Evolutionary conservation across 2,329 filamentous ascomycete species (phyloP).

Genomic region (Leptographium lundbergii): DNA sequence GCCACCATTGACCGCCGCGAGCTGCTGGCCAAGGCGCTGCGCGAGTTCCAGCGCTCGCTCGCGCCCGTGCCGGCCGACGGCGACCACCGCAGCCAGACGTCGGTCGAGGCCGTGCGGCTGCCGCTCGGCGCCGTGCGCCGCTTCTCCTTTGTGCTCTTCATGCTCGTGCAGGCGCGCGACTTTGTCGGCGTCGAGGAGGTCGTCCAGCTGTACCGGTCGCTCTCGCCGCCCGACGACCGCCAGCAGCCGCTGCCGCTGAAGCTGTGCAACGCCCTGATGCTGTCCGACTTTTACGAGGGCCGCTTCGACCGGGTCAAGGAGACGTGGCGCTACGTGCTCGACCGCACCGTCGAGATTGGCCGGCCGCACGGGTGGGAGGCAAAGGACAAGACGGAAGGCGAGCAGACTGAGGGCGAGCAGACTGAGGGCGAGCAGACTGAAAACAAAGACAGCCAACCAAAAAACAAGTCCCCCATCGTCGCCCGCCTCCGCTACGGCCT

Average conservation of each 20-base stretch:
- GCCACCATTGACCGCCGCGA: slow-evolving; percentile 13
- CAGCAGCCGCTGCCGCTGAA: slow-evolving; percentile 32
- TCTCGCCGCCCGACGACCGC: slow-evolving; percentile 13
- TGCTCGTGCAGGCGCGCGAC: slow-evolving; percentile 27
- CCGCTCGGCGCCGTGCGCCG: slow-evolving; percentile 14
- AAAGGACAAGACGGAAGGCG: not conserved
- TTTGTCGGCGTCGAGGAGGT: slow-evolving; percentile 27
- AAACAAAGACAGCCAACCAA: slow-evolving; percentile 6
- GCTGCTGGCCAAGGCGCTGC: slow-evolving; percentile 20
- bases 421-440: no score
- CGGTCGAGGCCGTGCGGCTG: slow-evolving; percentile 11
- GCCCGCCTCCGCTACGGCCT: slow-evolving; percentile 40
- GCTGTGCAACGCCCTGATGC: slow-evolving; percentile 56
- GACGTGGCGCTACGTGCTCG: slow-evolving; percentile 53
- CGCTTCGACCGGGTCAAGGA: slow-evolving; percentile 48
- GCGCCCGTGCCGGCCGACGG: not conserved
- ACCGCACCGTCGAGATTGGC: slow-evolving; percentile 33
- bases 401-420: no score
- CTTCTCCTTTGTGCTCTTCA: slow-evolving; percentile 28
- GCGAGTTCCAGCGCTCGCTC: slow-evolving; percentile 30
- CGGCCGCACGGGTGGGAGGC: slow-evolving; percentile 15
- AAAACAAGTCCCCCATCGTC: slow-evolving; percentile 20
- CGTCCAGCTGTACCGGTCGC: slow-evolving; percentile 31
- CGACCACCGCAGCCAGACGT: slow-evolving; percentile 10
- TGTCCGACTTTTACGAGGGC: slow-evolving; percentile 43